Conservation (phyloP, 148 eudicot genomes). For the Talinum fruticosum region DNA sequence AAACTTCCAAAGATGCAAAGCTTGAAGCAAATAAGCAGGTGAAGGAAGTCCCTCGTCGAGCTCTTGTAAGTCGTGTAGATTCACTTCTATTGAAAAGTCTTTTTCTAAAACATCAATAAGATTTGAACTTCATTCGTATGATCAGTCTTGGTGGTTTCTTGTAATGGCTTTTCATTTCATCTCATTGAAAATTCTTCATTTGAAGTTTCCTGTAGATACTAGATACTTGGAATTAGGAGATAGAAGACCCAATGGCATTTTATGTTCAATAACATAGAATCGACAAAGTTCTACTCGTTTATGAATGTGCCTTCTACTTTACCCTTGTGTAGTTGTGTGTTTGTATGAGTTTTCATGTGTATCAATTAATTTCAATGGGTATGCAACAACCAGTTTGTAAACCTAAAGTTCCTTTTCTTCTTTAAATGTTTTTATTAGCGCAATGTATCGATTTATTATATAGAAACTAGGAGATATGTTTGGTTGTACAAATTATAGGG, state of each 20-base stretch:
- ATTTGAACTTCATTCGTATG: neutral
- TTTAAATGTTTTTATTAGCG: neutral
- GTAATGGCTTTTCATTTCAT: neutral
- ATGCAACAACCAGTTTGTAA: neutral
- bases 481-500: too few species aligned
- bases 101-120: neutral
- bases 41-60: neutral
- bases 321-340: neutral
- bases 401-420: neutral
- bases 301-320: neutral
- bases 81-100: neutral
- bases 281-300: neutral
- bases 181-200: neutral
- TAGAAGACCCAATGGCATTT: neutral
- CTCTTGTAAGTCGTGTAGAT: neutral
- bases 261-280: neutral
- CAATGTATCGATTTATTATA: neutral
- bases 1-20: neutral
- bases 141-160: neutral
- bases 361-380: neutral
- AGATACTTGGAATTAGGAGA: neutral
- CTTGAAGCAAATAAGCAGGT: neutral
- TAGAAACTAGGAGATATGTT: neutral
- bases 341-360: neutral
- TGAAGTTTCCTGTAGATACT: neutral